These are phyloP conservation scores for Citrus trifoliata DNA, from an alignment of 345 rosid species.

Conservation along the genomic window DNA sequence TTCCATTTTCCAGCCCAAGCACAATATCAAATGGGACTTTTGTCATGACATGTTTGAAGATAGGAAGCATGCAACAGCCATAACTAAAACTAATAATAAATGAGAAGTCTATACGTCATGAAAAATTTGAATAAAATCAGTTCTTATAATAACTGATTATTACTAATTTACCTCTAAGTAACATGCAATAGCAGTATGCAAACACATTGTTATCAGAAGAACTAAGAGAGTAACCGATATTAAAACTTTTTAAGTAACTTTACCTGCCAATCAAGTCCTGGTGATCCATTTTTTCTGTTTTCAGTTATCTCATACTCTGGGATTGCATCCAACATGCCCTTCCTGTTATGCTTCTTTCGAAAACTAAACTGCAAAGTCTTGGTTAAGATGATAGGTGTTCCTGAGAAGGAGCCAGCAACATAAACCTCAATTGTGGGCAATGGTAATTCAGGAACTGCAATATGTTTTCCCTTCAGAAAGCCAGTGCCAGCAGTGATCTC, in stretches of 20 bases:
- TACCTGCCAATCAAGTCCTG: conserved; percentile 65
- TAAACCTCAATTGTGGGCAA: conserved; percentile 76
- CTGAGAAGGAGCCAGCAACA: conserved; percentile 72
- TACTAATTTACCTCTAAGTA: not conserved
- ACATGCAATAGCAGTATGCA: not conserved
- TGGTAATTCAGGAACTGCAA: conserved; percentile 41
- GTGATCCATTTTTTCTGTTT: conserved; percentile 33
- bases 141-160: not conserved
- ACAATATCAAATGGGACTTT: conserved; percentile 15
- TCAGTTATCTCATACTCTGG: conserved; percentile 71
- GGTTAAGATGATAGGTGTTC: conserved; percentile 76
- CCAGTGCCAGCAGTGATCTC: conserved; percentile 44
- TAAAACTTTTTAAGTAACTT: not conserved
- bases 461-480: conserved; percentile 65
- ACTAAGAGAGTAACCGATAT: not conserved
- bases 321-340: conserved; percentile 58
- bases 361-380: conserved; percentile 67
- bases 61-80: conserved; percentile 31
- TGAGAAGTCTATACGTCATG: not conserved
- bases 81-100: not conserved
- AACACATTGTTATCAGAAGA: not conserved
- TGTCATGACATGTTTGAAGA: conserved; percentile 27
- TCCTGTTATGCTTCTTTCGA: conserved; percentile 61
- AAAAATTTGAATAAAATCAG: conserved; percentile 3
- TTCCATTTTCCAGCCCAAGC: conserved; percentile 19